Conservation (phyloP, 78 protist species). For the Dictyostelium firmibasis region DNA sequence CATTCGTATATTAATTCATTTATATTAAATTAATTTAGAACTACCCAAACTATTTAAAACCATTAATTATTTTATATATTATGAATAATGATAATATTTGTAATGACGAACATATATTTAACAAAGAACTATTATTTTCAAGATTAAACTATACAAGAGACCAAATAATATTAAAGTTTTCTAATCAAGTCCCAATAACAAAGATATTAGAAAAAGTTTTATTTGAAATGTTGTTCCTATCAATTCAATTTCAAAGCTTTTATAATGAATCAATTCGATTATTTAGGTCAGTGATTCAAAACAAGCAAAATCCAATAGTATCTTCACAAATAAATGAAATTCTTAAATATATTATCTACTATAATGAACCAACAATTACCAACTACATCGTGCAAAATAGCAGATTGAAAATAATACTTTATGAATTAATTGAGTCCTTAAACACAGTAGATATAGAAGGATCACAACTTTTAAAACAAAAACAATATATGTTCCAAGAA, state of each 20-base stretch:
- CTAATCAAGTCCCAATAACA: neutral
- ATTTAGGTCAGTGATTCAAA: neutral
- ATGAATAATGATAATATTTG: neutral
- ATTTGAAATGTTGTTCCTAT: neutral
- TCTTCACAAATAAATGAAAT: neutral
- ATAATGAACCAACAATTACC: neutral
- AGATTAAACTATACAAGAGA: neutral
- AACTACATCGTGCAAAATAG: neutral
- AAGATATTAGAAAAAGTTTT: neutral
- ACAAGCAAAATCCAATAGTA: neutral
- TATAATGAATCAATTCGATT: neutral
- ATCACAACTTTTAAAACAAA: neutral
- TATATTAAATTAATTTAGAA: neutral
- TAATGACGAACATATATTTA: neutral
- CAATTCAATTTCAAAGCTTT: neutral
- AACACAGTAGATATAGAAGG: neutral
- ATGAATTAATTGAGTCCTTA: neutral
- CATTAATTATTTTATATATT: neutral
- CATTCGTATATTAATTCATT: neutral
- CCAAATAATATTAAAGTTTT: neutral
- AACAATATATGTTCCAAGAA: neutral
- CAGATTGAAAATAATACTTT: neutral
- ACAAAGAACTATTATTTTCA: neutral
- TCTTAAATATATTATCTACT: neutral
- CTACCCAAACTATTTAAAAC: neutral